These are phyloP conservation scores for Nothophaeocryptopus gaeumannii DNA, from an alignment of 2,329 filamentous ascomycete genomes.

Conservation along the genomic window DNA sequence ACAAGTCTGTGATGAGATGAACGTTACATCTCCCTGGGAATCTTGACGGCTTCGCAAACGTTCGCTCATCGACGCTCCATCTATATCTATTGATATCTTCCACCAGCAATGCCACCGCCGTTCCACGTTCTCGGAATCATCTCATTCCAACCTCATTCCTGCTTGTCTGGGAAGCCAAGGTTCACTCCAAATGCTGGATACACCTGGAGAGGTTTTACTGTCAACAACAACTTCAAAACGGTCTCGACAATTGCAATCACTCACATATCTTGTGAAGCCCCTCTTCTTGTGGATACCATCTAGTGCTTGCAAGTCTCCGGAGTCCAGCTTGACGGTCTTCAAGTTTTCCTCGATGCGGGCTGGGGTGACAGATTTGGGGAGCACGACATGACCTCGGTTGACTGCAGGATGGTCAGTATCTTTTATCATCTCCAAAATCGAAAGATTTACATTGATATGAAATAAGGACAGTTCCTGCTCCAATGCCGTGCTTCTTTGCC, in stretches of 20 bases:
- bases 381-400: conserved; percentile 65
- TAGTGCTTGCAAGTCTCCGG: conserved; percentile 57
- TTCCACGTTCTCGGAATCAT: background rate
- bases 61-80: background rate
- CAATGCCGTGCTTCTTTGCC: conserved; percentile 50
- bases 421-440: too few relatives aligned
- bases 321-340: conserved; percentile 63
- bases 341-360: conserved; percentile 65
- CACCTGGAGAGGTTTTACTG: conserved; percentile 30
- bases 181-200: conserved; percentile 51
- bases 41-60: too few relatives aligned
- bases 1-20: conserved; percentile 10
- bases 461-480: conserved; percentile 58
- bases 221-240: too few relatives aligned
- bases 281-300: conserved; percentile 47
- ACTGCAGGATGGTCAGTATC: conserved; percentile 45
- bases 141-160: conserved; percentile 14
- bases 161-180: conserved; percentile 50
- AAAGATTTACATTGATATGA: conserved; percentile 68
- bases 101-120: background rate
- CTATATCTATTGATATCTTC: background rate
- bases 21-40: background rate
- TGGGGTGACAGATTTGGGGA: conserved; percentile 60
- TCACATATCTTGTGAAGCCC: conserved; percentile 44
- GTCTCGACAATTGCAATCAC: too few relatives aligned